Conservation (phyloP, 106 monocot species). For the Amphibolis antarctica region DNA sequence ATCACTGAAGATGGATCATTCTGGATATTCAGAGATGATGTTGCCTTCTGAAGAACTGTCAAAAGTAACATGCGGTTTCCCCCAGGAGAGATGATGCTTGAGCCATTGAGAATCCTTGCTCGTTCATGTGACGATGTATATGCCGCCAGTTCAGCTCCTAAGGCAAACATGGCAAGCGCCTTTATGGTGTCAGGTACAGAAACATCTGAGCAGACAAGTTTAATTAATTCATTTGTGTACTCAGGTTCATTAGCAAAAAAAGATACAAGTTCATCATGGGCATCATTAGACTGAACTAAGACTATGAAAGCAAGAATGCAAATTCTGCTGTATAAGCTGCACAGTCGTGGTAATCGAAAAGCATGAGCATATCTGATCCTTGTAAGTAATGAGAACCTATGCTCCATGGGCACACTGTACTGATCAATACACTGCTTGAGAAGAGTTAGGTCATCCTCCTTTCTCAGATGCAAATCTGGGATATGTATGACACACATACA, state of each 20-base stretch:
- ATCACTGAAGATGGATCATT: slow-evolving; percentile 74
- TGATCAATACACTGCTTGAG: slow-evolving; percentile 76
- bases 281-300: slow-evolving; percentile 91
- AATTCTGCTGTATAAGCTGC: slow-evolving; percentile 68
- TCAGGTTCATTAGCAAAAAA: slow-evolving; percentile 99
- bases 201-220: slow-evolving; percentile 81
- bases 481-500: slow-evolving; percentile 62
- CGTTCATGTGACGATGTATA: slow-evolving; percentile 96
- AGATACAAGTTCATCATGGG: slow-evolving; percentile 84
- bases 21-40: slow-evolving; percentile 54
- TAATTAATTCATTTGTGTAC: slow-evolving; percentile 84
- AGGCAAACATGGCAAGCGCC: slow-evolving; percentile 85
- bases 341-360: slow-evolving; percentile 53
- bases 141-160: slow-evolving; percentile 90
- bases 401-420: slow-evolving; percentile 71
- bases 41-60: slow-evolving; percentile 84
- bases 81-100: slow-evolving; percentile 88
- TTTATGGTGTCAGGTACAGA: slow-evolving; percentile 68
- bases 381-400: slow-evolving; percentile 85
- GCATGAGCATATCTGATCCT: slow-evolving; percentile 94
- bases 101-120: slow-evolving; percentile 75
- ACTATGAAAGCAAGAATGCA: slow-evolving; percentile 92
- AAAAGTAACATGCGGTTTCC: slow-evolving; percentile 92
- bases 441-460: slow-evolving; percentile 79
- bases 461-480: slow-evolving; percentile 73